Percentiles rank a stretch among this genome's conserved stretches.
Evolutionary conservation across 2,329 filamentous ascomycete species (phyloP).

Genomic region (Tolypocladium pustulatum): DNA sequence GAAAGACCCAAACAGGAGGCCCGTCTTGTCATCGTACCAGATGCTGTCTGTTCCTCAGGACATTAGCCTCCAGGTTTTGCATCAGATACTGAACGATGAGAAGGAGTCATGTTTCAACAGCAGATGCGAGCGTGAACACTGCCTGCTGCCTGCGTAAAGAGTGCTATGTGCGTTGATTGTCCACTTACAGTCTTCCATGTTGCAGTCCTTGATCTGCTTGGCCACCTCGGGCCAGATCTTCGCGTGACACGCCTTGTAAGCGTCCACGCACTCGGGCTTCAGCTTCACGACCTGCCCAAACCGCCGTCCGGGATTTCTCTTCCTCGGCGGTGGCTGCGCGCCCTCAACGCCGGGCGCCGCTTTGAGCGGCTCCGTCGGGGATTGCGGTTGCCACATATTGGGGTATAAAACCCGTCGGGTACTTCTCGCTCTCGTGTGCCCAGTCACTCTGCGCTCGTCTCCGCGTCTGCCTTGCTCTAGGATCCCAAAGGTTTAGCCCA

Average conservation of each 20-base stretch:
- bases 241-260: conserved; percentile 66
- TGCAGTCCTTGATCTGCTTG: conserved; percentile 64
- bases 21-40: conserved; percentile 52
- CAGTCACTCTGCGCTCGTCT: background rate
- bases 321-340: conserved; percentile 6
- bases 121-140: too few relatives aligned
- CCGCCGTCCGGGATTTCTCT: conserved; percentile 37
- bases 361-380: conserved; percentile 6
- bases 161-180: background rate
- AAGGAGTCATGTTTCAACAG: too few relatives aligned
- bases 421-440: background rate
- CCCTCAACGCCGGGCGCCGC: background rate
- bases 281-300: conserved; percentile 66
- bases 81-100: background rate
- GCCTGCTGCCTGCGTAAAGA: background rate
- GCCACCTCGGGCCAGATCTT: conserved; percentile 70
- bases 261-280: conserved; percentile 52
- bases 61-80: background rate
- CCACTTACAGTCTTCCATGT: conserved; percentile 58
- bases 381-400: conserved; percentile 14
- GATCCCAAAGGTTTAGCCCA: background rate
- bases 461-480: background rate
- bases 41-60: conserved; percentile 50
- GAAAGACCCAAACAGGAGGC: conserved; percentile 64
- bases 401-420: background rate